These are phyloP conservation scores for Saururus chinensis DNA, from an alignment of 164 flowering plant species.

Conservation along the genomic window DNA sequence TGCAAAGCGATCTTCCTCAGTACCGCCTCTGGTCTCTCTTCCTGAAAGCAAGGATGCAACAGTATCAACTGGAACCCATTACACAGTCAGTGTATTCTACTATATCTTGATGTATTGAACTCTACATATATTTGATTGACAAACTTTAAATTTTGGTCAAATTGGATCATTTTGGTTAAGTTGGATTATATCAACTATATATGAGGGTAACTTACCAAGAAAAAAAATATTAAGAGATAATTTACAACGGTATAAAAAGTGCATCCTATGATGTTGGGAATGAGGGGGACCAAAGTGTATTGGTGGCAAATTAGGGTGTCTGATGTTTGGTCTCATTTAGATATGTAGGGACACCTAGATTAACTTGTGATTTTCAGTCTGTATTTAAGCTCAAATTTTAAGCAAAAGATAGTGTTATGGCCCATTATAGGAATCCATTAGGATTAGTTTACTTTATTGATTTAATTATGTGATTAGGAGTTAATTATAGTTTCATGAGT, in stretches of 20 bases:
- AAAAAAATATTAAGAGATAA: too few relatives aligned
- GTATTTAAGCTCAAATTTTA: too few relatives aligned
- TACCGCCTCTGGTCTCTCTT: conserved; percentile 23
- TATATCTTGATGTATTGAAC: too few relatives aligned
- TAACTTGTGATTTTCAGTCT: not conserved
- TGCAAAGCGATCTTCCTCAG: conserved; percentile 39
- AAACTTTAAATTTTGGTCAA: too few relatives aligned
- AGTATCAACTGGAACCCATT: conserved; percentile 6
- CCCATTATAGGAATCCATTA: too few relatives aligned
- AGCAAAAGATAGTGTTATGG: too few relatives aligned
- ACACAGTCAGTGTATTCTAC: not conserved
- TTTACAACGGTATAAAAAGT: too few relatives aligned
- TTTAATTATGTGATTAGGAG: too few relatives aligned
- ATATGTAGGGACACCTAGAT: not conserved
- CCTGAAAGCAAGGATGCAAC: conserved; percentile 25
- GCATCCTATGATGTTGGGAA: too few relatives aligned
- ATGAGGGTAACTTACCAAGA: not conserved
- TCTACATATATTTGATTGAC: not conserved
- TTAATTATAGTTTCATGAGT: too few relatives aligned
- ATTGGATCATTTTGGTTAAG: not conserved
- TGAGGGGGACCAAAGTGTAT: not conserved
- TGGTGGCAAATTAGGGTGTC: not conserved
- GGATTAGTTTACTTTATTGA: too few relatives aligned
- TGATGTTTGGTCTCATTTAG: not conserved
- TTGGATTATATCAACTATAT: not conserved